Conservation (phyloP, 2,329 filamentous ascomycete genomes). For the Fusarium oxysporum region DNA sequence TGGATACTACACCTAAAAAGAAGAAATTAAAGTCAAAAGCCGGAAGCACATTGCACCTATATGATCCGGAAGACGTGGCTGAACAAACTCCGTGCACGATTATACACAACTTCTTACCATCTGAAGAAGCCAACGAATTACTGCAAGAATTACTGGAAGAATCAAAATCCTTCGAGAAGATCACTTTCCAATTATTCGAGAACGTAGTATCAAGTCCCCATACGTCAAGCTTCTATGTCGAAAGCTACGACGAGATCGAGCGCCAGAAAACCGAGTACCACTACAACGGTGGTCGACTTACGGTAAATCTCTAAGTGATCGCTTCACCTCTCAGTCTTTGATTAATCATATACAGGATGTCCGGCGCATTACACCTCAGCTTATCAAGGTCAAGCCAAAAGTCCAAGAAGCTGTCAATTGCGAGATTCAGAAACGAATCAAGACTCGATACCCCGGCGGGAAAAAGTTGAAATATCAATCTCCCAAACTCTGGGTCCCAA, state of each 20-base stretch:
- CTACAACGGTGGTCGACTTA: constrained; percentile 84
- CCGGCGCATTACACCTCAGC: constrained; percentile 78
- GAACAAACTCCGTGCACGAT: constrained; percentile 90
- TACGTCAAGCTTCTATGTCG: constrained; percentile 85
- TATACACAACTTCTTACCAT: constrained; percentile 87
- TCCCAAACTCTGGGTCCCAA: constrained; percentile 79
- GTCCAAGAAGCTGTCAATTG: constrained; percentile 82
- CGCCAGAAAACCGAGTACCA: constrained; percentile 82
- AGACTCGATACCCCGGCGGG: constrained; percentile 72
- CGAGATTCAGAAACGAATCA: constrained; percentile 79
- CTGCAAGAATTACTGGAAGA: constrained; percentile 81
- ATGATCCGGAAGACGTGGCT: constrained; percentile 82
- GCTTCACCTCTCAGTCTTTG: background rate
- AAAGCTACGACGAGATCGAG: constrained; percentile 74
- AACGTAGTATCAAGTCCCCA: constrained; percentile 87
- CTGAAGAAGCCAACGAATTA: constrained; percentile 77
- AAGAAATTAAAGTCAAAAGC: constrained; percentile 74
- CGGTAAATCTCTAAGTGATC: constrained; percentile 54
- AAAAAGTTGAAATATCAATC: constrained; percentile 84
- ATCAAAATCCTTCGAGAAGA: constrained; percentile 74
- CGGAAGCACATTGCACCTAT: constrained; percentile 86
- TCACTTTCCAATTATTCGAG: constrained; percentile 88
- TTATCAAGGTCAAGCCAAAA: constrained; percentile 74
- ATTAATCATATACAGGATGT: constrained; percentile 67
- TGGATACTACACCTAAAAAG: constrained; percentile 47